phyloP scores from a whole-genome alignment of 2,329 filamentous ascomycete genomes.

The Aspergillus tamarii region DNA sequence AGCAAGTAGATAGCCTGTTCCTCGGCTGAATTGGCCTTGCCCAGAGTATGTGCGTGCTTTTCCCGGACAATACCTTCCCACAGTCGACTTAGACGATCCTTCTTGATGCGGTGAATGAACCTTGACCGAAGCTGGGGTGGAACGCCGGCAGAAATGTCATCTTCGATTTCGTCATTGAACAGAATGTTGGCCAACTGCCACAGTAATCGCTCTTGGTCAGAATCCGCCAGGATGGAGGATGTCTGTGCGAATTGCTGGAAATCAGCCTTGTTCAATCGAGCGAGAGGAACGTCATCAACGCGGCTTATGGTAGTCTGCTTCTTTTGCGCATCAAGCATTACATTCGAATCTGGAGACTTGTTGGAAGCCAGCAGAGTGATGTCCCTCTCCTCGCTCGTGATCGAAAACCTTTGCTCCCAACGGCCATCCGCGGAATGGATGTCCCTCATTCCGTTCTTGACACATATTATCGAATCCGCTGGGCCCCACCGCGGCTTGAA shows the following conservation, averaged over 20 bases:
- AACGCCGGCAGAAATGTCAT: slow-evolving; percentile 49
- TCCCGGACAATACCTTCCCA: slow-evolving; percentile 55
- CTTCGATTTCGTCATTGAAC: slow-evolving; percentile 69
- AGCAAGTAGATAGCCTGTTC: slow-evolving; percentile 83
- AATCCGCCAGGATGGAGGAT: slow-evolving; percentile 30
- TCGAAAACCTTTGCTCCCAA: slow-evolving; percentile 56
- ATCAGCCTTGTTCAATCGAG: slow-evolving; percentile 36
- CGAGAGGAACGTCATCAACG: slow-evolving; percentile 63
- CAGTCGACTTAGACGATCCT: slow-evolving; percentile 49
- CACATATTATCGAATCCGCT: slow-evolving; percentile 72
- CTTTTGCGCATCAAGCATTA: slow-evolving; percentile 40
- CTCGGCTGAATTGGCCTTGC: slow-evolving; percentile 67
- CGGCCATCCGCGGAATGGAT: slow-evolving; percentile 38
- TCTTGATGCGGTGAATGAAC: slow-evolving; percentile 50
- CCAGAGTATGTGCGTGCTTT: slow-evolving; percentile 69
- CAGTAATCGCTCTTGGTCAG: slow-evolving; percentile 53
- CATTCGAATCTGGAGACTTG: slow-evolving; percentile 27
- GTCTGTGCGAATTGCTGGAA: slow-evolving; percentile 38
- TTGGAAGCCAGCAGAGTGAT: slow-evolving; percentile 33
- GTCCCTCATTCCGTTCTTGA: slow-evolving; percentile 45
- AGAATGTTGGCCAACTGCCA: slow-evolving; percentile 88
- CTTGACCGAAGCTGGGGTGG: slow-evolving; percentile 42
- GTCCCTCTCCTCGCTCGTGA: slow-evolving; percentile 39
- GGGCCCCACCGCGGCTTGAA: slow-evolving; percentile 81
- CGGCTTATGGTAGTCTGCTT: slow-evolving; percentile 50